These are phyloP conservation scores for Metschnikowia gruessii DNA, from an alignment of 805 yeast species.

Conservation along the genomic window DNA sequence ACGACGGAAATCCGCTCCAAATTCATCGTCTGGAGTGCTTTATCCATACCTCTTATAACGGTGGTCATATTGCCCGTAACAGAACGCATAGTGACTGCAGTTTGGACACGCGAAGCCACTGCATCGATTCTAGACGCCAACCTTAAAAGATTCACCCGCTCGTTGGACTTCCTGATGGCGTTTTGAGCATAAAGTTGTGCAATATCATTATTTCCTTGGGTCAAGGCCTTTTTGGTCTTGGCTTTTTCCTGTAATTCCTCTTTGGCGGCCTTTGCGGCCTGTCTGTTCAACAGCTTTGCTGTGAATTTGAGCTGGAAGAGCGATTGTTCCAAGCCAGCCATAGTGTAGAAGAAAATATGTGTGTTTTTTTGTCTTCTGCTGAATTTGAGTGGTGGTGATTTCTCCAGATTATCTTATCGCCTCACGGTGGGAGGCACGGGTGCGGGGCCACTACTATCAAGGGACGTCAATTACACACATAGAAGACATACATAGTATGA, in stretches of 20 bases:
- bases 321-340: conserved; percentile 32
- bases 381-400: background rate
- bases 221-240: conserved; percentile 83
- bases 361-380: background rate
- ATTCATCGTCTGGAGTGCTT: conserved; percentile 93
- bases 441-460: no score
- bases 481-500: no score
- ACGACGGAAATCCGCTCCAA: conserved; percentile 87
- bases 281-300: conserved; percentile 87
- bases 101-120: conserved; percentile 92
- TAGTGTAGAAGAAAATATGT: conserved; percentile 2
- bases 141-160: conserved; percentile 73
- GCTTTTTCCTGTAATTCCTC: conserved; percentile 86
- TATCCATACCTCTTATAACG: conserved; percentile 94
- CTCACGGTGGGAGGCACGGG: conserved; percentile 3
- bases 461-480: no score
- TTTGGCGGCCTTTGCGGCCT: conserved; percentile 85
- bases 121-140: conserved; percentile 91
- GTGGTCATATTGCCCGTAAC: conserved; percentile 92
- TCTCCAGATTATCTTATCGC: conserved; percentile 5
- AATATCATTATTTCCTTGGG: conserved; percentile 84
- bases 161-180: conserved; percentile 89
- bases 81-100: conserved; percentile 96
- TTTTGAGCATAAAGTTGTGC: conserved; percentile 94
- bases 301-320: conserved; percentile 57